phyloP scores from a whole-genome alignment of 495 filamentous ascomycete genomes.

The Daldinia vernicosa region DNA sequence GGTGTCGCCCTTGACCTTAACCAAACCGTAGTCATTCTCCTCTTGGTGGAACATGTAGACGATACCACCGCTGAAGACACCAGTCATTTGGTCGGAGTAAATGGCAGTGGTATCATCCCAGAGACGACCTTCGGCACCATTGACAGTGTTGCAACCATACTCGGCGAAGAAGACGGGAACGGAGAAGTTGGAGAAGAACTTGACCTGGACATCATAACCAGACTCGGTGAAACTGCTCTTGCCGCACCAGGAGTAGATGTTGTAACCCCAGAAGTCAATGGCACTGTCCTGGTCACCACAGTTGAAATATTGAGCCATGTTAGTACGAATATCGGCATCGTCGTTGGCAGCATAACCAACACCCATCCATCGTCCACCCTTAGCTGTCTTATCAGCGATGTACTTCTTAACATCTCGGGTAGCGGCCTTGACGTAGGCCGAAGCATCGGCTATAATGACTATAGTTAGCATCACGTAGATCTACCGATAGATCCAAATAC shows the following conservation, averaged over 20 bases:
- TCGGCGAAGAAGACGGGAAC: constrained; percentile 97
- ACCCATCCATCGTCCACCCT: constrained; percentile 77
- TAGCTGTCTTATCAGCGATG: constrained; percentile 70
- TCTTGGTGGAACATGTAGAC: constrained; percentile 98
- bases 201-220: constrained; percentile 79
- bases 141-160: constrained; percentile 85
- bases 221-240: constrained; percentile 75
- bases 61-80: constrained; percentile 91
- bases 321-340: constrained; percentile 76
- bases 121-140: constrained; percentile 69
- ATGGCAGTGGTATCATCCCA: constrained; percentile 90
- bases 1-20: constrained; percentile 64
- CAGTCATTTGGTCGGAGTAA: constrained; percentile 81
- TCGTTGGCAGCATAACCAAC: constrained; percentile 97
- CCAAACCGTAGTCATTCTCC: constrained; percentile 85
- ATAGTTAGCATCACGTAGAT: constrained; percentile 11
- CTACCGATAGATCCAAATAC: not conserved
- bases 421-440: constrained; percentile 94
- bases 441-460: constrained; percentile 64
- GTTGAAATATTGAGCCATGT: constrained; percentile 92
- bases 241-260: constrained; percentile 99
- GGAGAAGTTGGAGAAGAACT: constrained; percentile 85
- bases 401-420: constrained; percentile 94
- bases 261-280: constrained; percentile 98
- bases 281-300: constrained; percentile 71